A percentile compares a stretch with the other conserved stretches of the same genome.
phyloP scores from a whole-genome alignment of 371 early-diverging fungal genomes.

The Mucor circinelloides region DNA sequence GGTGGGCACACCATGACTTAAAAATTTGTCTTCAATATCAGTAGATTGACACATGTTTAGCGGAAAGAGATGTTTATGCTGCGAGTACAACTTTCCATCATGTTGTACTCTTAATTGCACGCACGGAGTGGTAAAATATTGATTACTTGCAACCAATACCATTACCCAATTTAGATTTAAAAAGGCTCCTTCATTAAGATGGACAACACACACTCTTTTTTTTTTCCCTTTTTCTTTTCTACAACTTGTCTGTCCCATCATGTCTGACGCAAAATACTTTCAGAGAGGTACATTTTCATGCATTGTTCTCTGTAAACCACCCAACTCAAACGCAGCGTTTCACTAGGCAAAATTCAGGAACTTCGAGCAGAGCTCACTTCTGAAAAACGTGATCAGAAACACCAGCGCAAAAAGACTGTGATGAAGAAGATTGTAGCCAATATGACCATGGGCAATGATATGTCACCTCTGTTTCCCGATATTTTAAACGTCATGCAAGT shows the following conservation, averaged over 20 bases:
- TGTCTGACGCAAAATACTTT: constrained; percentile 86
- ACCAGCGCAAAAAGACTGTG: constrained; percentile 84
- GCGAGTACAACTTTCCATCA: not conserved
- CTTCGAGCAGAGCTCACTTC: constrained; percentile 88
- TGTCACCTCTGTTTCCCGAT: constrained; percentile 85
- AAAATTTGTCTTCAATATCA: not conserved
- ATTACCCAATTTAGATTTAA: constrained; percentile 2
- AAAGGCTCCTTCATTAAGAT: not conserved
- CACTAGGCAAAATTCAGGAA: constrained; percentile 92
- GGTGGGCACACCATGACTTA: constrained; percentile 17
- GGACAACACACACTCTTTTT: not conserved
- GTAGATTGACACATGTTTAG: constrained; percentile 1
- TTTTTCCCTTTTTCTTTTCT: not conserved
- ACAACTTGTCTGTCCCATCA: too few species aligned
- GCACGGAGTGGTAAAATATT: not conserved
- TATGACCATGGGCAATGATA: constrained; percentile 99
- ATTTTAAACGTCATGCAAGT: constrained; percentile 62
- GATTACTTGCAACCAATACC: not conserved
- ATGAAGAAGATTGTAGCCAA: constrained; percentile 97
- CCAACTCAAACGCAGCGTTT: not conserved
- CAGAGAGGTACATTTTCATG: constrained; percentile 67
- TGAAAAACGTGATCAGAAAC: constrained; percentile 90
- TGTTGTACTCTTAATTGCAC: not conserved
- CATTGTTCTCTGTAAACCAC: not conserved
- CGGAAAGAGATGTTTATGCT: not conserved